A percentile compares a stretch with the other conserved stretches of the same genome.
Evolutionary conservation across 352 stramenopile species (phyloP).

Genomic region (Phytophthora cryptogea): DNA sequence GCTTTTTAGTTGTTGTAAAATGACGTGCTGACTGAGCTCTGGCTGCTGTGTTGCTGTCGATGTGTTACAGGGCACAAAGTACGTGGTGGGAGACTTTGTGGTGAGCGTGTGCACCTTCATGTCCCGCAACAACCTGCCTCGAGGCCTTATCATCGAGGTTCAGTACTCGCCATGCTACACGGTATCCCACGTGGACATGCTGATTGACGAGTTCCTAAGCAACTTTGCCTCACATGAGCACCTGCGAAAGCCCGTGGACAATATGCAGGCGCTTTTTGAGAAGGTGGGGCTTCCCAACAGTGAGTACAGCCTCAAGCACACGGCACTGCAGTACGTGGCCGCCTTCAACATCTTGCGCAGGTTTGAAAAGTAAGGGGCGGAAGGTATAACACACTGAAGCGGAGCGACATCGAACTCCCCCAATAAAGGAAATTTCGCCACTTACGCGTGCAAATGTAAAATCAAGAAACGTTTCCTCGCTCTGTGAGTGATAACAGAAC

Average conservation of each 20-base stretch:
- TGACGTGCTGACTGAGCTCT: slow-evolving; percentile 3
- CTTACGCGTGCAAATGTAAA: background rate
- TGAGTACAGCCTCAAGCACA: slow-evolving; percentile 90
- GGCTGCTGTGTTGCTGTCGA: background rate
- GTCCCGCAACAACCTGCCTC: slow-evolving; percentile 80
- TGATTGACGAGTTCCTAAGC: slow-evolving; percentile 84
- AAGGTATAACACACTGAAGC: background rate
- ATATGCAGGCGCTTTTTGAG: slow-evolving; percentile 64
- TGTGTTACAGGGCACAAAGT: slow-evolving; percentile 64
- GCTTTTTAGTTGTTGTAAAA: background rate
- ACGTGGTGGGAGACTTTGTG: slow-evolving; percentile 82
- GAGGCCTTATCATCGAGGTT: slow-evolving; percentile 81
- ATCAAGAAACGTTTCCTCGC: too few relatives aligned
- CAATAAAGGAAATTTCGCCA: background rate
- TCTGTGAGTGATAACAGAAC: too few relatives aligned
- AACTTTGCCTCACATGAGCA: slow-evolving; percentile 71
- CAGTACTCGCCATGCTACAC: slow-evolving; percentile 87
- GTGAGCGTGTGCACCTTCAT: slow-evolving; percentile 90
- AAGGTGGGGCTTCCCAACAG: slow-evolving; percentile 69
- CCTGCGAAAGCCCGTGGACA: slow-evolving; percentile 79
- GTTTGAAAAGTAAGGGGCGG: slow-evolving; percentile 70
- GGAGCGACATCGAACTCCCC: slow-evolving; percentile 1
- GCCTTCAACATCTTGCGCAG: slow-evolving; percentile 87
- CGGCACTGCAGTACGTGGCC: slow-evolving; percentile 85
- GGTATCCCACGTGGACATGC: slow-evolving; percentile 70